Evolutionary conservation across 2,329 filamentous ascomycete genomes (phyloP), one percentile per base, ranked within the genome.

Genomic region (Xylaria sp.): DNA sequence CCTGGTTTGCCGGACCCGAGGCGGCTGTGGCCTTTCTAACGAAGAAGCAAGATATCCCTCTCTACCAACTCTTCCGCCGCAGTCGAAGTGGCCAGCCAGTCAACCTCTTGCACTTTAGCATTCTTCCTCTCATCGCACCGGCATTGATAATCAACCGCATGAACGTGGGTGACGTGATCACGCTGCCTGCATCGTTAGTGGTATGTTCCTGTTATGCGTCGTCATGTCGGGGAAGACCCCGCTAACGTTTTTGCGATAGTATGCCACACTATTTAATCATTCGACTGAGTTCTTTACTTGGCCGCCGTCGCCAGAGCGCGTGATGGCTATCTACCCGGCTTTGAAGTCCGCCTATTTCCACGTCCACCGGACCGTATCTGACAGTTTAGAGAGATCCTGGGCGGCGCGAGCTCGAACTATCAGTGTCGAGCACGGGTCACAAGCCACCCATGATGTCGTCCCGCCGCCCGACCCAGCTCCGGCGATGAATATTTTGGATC

Each of bases 121-220:
- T 75, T 1, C 78, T 93, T 3, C 89, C 90, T 1, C 81, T 92
- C 6, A 91, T 94, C 66, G 90, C 89, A 0, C 83, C 91, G 11
- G 84, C 88, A 1, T 83, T 94, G 8, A 83, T 93, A 11, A 83
- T 91, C n/a, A 90, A 90, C 21, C 84, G 92, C 39, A 89, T 90
- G 30, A 85, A 83, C 1, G 54, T 90, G 56, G 86, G 88, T 34
- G 90, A 93, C 57, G 68, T 79, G 1, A 58, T 81, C 17, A 66
- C 80, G 7, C 75, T 81, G 32, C 76, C 81, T 2, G 68, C 71
- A 8, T 77, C 77, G 5, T 34, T 78, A 39, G 53, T 76, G 68
- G 77, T 78, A 75, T 74, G 75, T 57, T 30, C 5, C 32, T 27
- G 8, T 42, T 51, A 36, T 61, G 2, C 57, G 17, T 42, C 30